Evolutionary conservation across 2,329 filamentous ascomycete species (phyloP).

Genomic region (Paecilomyces niveus): DNA sequence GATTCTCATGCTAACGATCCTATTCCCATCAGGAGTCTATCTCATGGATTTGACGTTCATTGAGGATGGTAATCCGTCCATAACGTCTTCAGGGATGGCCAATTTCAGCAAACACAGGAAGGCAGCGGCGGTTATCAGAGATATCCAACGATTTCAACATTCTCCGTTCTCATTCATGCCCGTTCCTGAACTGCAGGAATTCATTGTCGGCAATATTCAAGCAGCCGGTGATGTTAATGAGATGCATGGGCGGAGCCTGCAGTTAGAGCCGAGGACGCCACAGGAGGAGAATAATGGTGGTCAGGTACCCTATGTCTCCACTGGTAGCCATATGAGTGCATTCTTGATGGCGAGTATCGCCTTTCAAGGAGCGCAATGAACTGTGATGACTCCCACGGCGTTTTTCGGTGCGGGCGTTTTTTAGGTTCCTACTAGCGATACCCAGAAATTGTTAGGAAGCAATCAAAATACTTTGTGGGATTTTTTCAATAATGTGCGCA

Average conservation of each 20-base stretch:
- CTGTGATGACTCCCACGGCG: not conserved
- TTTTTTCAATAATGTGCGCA: not conserved
- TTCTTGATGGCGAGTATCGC: conserved; percentile 12
- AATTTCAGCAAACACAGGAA: not conserved
- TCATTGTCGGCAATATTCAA: conserved; percentile 78
- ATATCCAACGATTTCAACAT: conserved; percentile 90
- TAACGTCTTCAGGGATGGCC: conserved; percentile 90
- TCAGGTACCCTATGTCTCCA: conserved; percentile 3
- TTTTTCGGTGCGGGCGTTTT: not conserved
- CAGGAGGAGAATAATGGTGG: conserved; percentile 92
- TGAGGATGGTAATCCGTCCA: conserved; percentile 86
- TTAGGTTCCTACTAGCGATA: not conserved
- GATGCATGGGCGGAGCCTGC: conserved; percentile 92
- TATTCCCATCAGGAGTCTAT: conserved; percentile 62
- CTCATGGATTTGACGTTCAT: conserved; percentile 93
- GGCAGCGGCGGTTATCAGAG: not conserved
- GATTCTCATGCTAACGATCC: not conserved
- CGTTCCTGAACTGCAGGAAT: conserved; percentile 83
- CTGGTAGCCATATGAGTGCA: conserved; percentile 11
- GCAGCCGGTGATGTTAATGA: conserved; percentile 85
- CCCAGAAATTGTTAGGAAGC: not conserved
- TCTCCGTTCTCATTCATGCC: conserved; percentile 79
- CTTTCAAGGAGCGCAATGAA: not conserved
- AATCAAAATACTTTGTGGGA: not conserved
- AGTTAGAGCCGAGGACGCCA: conserved; percentile 74